Evolutionary conservation across 208 protist genomes (phyloP).

Genomic region (Acanthamoeba culbertsoni): DNA sequence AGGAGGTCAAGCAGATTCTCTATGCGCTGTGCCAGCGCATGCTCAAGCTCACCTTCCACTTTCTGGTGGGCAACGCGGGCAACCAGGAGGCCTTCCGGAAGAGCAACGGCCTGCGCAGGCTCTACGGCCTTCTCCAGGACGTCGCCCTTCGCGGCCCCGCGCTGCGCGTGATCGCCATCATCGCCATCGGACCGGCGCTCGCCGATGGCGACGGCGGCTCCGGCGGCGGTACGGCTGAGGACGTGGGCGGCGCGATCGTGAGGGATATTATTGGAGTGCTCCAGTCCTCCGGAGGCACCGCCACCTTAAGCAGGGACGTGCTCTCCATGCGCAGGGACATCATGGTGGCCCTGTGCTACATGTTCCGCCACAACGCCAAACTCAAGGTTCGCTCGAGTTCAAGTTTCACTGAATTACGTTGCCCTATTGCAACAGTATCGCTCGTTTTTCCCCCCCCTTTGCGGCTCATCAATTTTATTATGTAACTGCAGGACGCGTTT

Average conservation of each 20-base stretch:
- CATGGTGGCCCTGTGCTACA: slow-evolving; percentile 15
- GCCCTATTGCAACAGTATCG: no score
- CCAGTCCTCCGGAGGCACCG: slow-evolving; percentile 32
- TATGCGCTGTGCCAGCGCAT: slow-evolving; percentile 23
- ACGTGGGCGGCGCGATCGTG: slow-evolving; percentile 12
- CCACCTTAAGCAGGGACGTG: neutral
- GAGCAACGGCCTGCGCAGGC: neutral
- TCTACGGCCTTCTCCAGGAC: neutral
- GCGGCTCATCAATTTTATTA: neutral
- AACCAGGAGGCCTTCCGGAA: slow-evolving; percentile 31
- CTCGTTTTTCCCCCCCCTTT: no score
- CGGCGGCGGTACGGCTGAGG: neutral
- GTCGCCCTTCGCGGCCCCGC: neutral
- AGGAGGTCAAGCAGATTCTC: neutral
- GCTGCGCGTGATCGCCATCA: slow-evolving; percentile 4
- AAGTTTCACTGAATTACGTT: no score
- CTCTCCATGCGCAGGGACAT: slow-evolving; percentile 6
- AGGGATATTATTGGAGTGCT: neutral
- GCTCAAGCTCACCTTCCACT: slow-evolving; percentile 15
- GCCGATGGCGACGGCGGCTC: neutral
- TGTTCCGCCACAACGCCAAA: slow-evolving; percentile 37
- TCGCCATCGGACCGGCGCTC: neutral
- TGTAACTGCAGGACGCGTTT: neutral
- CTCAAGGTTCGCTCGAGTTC: no score
- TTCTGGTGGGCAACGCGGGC: neutral